Conservation (phyloP, 768 basidiomycete species). For the Mycena albidolilacea region DNA sequence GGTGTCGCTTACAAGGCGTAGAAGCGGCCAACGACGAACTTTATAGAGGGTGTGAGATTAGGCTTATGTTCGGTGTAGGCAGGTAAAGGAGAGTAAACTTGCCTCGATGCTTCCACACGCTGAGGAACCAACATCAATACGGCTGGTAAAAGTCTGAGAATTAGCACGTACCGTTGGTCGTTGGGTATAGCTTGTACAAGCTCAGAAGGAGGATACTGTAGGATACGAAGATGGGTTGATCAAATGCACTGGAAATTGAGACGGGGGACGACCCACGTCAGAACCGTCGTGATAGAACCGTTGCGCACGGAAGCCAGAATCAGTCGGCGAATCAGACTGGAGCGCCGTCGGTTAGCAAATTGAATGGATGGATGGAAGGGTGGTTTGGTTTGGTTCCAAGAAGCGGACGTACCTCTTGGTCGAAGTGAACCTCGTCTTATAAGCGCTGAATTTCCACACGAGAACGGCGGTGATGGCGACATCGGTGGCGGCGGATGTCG, state of each 20-base stretch:
- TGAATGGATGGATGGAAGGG: background rate
- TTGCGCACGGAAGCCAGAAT: background rate
- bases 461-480: background rate
- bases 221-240: background rate
- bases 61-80: background rate
- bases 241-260: background rate
- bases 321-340: background rate
- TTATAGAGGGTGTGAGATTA: background rate
- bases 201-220: background rate
- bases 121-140: background rate
- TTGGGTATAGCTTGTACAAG: background rate
- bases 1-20: background rate
- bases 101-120: background rate
- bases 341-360: background rate
- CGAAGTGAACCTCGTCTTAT: background rate
- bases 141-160: background rate
- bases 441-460: background rate
- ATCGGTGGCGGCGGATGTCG: background rate
- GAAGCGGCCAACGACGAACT: background rate
- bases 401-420: background rate
- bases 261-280: background rate
- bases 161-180: background rate
- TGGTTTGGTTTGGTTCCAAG: background rate
- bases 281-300: constrained; percentile 1
- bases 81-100: background rate